Evolutionary conservation across 2,329 filamentous ascomycete species (phyloP).

Genomic region (Cadophora luteo-olivacea): DNA sequence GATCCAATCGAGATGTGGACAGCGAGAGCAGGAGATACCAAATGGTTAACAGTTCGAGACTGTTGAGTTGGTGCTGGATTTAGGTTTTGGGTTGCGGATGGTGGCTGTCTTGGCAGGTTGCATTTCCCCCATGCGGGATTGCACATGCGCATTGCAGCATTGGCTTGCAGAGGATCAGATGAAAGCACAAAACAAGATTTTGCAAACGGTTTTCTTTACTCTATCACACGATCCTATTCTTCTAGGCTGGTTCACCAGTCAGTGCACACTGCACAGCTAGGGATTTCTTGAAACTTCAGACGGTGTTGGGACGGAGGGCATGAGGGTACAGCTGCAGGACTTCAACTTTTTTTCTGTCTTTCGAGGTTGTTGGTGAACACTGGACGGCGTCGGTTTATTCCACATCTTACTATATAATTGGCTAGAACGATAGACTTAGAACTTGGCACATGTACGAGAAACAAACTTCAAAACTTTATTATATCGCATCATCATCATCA

Average conservation of each 20-base stretch:
- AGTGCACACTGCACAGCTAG: not conserved
- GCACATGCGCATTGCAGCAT: not conserved
- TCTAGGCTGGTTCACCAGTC: constrained; percentile 1
- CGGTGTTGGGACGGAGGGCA: constrained; percentile 4
- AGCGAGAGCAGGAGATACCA: not conserved
- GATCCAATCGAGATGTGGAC: not conserved
- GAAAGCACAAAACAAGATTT: not conserved
- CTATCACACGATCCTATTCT: not conserved
- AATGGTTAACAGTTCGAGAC: not conserved
- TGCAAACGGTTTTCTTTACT: not conserved
- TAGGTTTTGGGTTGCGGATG: not conserved
- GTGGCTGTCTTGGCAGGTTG: not conserved
- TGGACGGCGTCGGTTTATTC: not conserved
- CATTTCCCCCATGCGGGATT: not conserved
- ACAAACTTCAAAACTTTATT: not conserved
- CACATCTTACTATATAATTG: not conserved
- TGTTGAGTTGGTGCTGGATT: not conserved
- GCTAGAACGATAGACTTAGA: constrained; percentile 13
- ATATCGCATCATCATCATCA: not conserved
- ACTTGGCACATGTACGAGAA: not conserved
- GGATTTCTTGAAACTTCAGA: not conserved
- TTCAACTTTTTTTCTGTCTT: not conserved
- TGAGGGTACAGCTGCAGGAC: not conserved
- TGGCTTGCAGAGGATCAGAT: not conserved
- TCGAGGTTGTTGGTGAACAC: not conserved